Percentiles rank a stretch among this genome's conserved stretches.
Conservation (phyloP, 257 asterid genomes). For the Haberlea rhodopensis region DNA sequence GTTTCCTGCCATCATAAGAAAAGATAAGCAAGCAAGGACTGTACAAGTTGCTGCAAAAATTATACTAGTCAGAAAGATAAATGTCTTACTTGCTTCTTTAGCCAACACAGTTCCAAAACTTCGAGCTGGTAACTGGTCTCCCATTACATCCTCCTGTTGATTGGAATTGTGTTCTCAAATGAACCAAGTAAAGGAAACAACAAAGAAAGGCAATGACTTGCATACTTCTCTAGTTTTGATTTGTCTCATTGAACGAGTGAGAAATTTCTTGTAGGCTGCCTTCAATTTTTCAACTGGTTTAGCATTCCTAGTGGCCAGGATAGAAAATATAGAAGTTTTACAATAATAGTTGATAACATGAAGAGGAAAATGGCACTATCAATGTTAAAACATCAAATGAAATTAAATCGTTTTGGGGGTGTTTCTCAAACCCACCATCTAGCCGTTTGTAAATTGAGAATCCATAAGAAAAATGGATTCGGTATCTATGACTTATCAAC, state of each 20-base stretch:
- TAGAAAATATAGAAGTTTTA: too few species aligned
- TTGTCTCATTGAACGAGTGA: constrained; percentile 70
- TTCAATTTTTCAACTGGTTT: constrained; percentile 66
- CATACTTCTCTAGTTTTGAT: constrained; percentile 64
- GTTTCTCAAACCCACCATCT: too few species aligned
- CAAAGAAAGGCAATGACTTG: constrained; percentile 7
- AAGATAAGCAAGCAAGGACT: constrained; percentile 13
- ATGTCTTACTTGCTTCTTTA: constrained; percentile 47
- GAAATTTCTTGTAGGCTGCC: constrained; percentile 66
- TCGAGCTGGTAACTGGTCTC: constrained; percentile 56
- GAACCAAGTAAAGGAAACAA: constrained; percentile 23
- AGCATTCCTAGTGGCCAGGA: constrained; percentile 63
- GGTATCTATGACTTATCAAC: not conserved
- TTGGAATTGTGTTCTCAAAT: constrained; percentile 14
- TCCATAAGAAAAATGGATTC: not conserved
- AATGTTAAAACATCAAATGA: too few species aligned
- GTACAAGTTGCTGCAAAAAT: not conserved
- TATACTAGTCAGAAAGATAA: constrained; percentile 1
- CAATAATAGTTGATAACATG: not conserved
- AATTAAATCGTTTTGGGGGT: too few species aligned
- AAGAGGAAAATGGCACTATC: too few species aligned
- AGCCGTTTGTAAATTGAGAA: not conserved
- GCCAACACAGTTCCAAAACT: constrained; percentile 83
- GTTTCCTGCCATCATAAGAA: constrained; percentile 49
- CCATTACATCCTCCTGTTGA: constrained; percentile 61